phyloP scores from a whole-genome alignment of 352 stramenopile species.

The Phytophthora kernoviae region DNA sequence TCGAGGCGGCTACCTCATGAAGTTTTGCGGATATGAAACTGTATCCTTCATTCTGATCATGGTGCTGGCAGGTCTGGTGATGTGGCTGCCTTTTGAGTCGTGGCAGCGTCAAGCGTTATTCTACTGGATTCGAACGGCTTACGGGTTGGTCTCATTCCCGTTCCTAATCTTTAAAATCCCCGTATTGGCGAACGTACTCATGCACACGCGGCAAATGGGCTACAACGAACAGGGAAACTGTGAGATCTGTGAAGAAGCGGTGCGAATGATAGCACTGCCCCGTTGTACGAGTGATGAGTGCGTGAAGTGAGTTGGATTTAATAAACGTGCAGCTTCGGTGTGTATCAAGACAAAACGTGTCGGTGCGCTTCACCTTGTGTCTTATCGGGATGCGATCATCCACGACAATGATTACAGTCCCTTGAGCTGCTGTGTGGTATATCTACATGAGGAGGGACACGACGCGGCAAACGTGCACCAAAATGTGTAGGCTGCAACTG shows the following conservation, averaged over 20 bases:
- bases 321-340: constrained; percentile 27
- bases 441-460: constrained; percentile 11
- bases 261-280: constrained; percentile 17
- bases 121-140: constrained; percentile 89
- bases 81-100: constrained; percentile 69
- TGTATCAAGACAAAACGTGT: constrained; percentile 17
- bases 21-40: constrained; percentile 87
- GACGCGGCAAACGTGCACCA: background rate
- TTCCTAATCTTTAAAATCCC: constrained; percentile 90
- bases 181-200: constrained; percentile 77
- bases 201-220: constrained; percentile 85
- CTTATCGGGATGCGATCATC: constrained; percentile 1
- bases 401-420: constrained; percentile 1
- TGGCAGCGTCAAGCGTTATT: constrained; percentile 86
- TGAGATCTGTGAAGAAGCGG: constrained; percentile 53
- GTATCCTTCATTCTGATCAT: constrained; percentile 80
- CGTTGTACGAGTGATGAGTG: background rate
- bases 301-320: constrained; percentile 25
- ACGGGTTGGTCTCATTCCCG: constrained; percentile 87
- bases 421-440: constrained; percentile 10
- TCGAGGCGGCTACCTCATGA: constrained; percentile 86
- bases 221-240: constrained; percentile 84
- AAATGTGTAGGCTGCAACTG: background rate
- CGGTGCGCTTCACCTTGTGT: constrained; percentile 12
- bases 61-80: constrained; percentile 54